Evolutionary conservation across 2,329 filamentous ascomycete genomes (phyloP).

Genomic region (Cryphonectria parasitica): DNA sequence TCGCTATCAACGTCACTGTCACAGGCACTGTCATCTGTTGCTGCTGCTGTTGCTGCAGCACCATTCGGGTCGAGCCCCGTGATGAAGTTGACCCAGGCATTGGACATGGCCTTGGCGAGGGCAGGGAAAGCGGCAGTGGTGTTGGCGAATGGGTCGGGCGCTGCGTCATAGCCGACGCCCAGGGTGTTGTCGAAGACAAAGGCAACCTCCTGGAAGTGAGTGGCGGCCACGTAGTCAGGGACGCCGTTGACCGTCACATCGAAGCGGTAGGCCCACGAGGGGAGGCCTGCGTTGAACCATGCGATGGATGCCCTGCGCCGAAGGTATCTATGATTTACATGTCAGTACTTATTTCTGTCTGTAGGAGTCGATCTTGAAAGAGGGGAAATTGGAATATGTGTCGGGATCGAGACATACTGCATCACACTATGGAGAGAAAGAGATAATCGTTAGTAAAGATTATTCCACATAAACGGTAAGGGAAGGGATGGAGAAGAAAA

Average conservation of each 20-base stretch:
- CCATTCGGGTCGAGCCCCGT: slow-evolving; percentile 49
- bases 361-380: background rate
- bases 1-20: slow-evolving; percentile 16
- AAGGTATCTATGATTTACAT: slow-evolving; percentile 15
- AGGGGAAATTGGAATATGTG: too few relatives aligned
- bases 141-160: slow-evolving; percentile 44
- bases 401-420: background rate
- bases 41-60: slow-evolving; percentile 23
- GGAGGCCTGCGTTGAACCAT: slow-evolving; percentile 52
- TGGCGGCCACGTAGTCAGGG: slow-evolving; percentile 15
- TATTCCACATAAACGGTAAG: too few relatives aligned
- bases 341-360: slow-evolving; percentile 2
- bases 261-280: slow-evolving; percentile 47
- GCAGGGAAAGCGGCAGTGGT: slow-evolving; percentile 46
- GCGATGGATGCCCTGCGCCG: slow-evolving; percentile 49
- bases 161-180: slow-evolving; percentile 50
- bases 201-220: slow-evolving; percentile 53
- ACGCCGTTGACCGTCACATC: slow-evolving; percentile 43
- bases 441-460: background rate
- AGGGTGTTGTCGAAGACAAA: slow-evolving; percentile 58
- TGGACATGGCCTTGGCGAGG: slow-evolving; percentile 52
- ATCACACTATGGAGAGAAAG: background rate
- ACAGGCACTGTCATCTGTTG: too few relatives aligned
- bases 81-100: slow-evolving; percentile 57
- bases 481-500: too few relatives aligned